Percentiles rank a stretch among this genome's conserved stretches.
phyloP scores from a whole-genome alignment of 805 yeast genomes.

The Saccharomycopsis capsularis region DNA sequence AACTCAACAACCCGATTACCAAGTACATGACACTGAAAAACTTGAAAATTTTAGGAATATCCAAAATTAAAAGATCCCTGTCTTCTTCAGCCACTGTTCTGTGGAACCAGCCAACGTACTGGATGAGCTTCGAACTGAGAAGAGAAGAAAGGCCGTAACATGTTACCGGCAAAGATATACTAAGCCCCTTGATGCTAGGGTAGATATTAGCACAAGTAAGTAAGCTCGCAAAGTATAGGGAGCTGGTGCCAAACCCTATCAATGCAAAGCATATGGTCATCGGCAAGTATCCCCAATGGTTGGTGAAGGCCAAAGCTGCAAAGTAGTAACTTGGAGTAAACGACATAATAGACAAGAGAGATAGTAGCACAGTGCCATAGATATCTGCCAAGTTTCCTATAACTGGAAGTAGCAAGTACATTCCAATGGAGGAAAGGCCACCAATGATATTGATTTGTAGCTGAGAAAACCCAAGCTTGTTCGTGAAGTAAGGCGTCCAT shows the following conservation, averaged over 20 bases:
- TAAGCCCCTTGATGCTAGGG: slow-evolving; percentile 67
- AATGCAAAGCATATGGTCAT: slow-evolving; percentile 47
- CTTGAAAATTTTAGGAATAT: slow-evolving; percentile 46
- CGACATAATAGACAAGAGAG: slow-evolving; percentile 50
- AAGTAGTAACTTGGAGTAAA: slow-evolving; percentile 64
- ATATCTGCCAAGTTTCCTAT: slow-evolving; percentile 78
- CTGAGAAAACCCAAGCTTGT: slow-evolving; percentile 53
- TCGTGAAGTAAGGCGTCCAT: slow-evolving; percentile 63
- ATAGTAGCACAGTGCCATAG: slow-evolving; percentile 74
- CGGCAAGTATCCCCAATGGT: slow-evolving; percentile 27
- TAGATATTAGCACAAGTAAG: slow-evolving; percentile 82
- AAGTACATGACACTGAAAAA: slow-evolving; percentile 49
- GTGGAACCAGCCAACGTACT: slow-evolving; percentile 35
- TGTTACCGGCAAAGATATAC: slow-evolving; percentile 84
- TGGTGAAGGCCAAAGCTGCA: slow-evolving; percentile 35
- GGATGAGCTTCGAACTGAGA: slow-evolving; percentile 58
- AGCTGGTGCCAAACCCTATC: slow-evolving; percentile 67
- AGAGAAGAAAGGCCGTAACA: slow-evolving; percentile 81
- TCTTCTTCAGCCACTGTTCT: slow-evolving; percentile 22
- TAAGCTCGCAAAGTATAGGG: slow-evolving; percentile 63
- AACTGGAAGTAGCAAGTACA: slow-evolving; percentile 77
- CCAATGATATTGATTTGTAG: slow-evolving; percentile 67
- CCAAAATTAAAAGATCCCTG: slow-evolving; percentile 28
- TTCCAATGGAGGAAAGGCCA: slow-evolving; percentile 67
- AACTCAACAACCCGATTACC: slow-evolving; percentile 50